phyloP scores from a whole-genome alignment of 2,329 filamentous ascomycete genomes.

The Epicoccum sorghinum region DNA sequence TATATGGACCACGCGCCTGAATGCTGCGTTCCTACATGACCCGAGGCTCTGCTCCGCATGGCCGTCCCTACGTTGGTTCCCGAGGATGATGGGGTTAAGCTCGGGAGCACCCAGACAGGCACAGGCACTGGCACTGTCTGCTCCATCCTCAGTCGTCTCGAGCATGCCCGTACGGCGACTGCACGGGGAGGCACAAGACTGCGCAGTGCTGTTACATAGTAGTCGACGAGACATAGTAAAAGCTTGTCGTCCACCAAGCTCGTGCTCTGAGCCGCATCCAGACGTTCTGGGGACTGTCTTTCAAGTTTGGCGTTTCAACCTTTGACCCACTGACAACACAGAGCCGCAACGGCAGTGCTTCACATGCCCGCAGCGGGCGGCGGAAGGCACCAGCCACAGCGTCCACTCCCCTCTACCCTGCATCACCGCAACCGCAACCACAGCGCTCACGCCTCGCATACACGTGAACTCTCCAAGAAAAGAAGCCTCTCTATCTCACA shows the following conservation, averaged over 20 bases:
- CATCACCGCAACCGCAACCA: constrained; percentile 20
- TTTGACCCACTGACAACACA: constrained; percentile 28
- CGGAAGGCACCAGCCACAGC: constrained; percentile 34
- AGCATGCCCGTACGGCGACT: no score
- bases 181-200: background rate
- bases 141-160: background rate
- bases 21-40: constrained; percentile 31
- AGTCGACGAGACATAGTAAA: background rate
- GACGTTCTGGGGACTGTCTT: constrained; percentile 4
- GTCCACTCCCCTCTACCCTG: constrained; percentile 18
- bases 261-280: background rate
- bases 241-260: background rate
- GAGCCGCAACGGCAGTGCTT: constrained; percentile 20
- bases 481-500: background rate
- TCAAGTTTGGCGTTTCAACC: background rate
- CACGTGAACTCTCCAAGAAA: background rate
- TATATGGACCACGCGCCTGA: constrained; percentile 28
- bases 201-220: constrained; percentile 2
- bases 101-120: background rate
- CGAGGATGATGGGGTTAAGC: constrained; percentile 25
- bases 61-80: constrained; percentile 27
- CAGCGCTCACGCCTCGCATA: constrained; percentile 9
- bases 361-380: constrained; percentile 18
- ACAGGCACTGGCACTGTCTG: background rate
- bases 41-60: constrained; percentile 30